phyloP scores from a whole-genome alignment of 2,329 filamentous ascomycete species.

The Monosporascus sp. region DNA sequence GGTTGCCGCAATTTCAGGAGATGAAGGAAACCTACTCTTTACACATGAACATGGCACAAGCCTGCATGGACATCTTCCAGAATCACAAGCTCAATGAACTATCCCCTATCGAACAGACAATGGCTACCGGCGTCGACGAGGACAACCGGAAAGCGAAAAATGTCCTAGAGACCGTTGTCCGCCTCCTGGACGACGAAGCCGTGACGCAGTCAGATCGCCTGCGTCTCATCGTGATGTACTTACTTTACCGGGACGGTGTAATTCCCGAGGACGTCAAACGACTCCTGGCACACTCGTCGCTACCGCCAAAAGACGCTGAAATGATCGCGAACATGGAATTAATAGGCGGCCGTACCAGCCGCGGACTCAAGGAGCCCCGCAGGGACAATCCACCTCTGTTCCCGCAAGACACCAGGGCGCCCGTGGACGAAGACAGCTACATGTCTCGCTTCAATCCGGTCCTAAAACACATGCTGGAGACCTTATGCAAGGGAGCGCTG shows the following conservation, averaged over 20 bases:
- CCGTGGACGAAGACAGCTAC: constrained; percentile 67
- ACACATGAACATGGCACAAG: constrained; percentile 93
- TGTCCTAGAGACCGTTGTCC: constrained; percentile 76
- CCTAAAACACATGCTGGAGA: constrained; percentile 78
- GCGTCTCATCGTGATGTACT: constrained; percentile 78
- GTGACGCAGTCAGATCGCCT: constrained; percentile 70
- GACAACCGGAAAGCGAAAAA: constrained; percentile 89
- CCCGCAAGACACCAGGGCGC: constrained; percentile 53
- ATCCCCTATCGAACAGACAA: constrained; percentile 80
- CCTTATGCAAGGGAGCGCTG: constrained; percentile 60
- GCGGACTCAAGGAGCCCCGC: constrained; percentile 69
- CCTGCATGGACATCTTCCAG: constrained; percentile 93
- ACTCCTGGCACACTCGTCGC: constrained; percentile 73
- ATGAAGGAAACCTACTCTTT: constrained; percentile 94
- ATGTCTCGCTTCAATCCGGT: constrained; percentile 83
- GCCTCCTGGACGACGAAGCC: constrained; percentile 79
- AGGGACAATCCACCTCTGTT: constrained; percentile 65
- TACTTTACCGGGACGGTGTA: constrained; percentile 81
- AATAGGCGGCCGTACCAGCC: constrained; percentile 69
- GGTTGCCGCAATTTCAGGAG: constrained; percentile 88
- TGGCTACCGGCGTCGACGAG: constrained; percentile 90
- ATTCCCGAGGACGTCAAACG: constrained; percentile 79
- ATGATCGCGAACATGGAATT: constrained; percentile 74
- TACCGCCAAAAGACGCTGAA: constrained; percentile 69
- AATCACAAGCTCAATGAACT: constrained; percentile 79